phyloP scores from a whole-genome alignment of 768 basidiomycete genomes.

The Phylloporus arenicola region DNA sequence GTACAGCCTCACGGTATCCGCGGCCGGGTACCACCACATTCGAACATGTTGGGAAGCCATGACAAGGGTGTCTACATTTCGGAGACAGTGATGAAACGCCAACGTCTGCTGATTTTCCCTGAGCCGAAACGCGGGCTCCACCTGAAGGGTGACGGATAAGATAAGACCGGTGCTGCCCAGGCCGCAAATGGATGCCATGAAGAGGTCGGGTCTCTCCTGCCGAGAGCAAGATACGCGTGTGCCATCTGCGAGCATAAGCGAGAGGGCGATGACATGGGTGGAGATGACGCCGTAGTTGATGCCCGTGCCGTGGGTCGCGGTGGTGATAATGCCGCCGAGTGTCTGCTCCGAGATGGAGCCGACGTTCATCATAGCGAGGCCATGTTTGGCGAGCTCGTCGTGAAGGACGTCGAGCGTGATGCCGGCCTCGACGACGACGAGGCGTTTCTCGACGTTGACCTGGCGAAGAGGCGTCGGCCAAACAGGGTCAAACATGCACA shows the following conservation, averaged over 20 bases:
- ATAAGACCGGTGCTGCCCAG: slow-evolving; percentile 89
- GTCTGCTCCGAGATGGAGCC: slow-evolving; percentile 98
- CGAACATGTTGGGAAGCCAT: slow-evolving; percentile 81
- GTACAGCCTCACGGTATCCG: slow-evolving; percentile 65
- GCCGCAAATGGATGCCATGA: slow-evolving; percentile 86
- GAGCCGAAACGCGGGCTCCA: slow-evolving; percentile 79
- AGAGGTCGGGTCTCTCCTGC: slow-evolving; percentile 63
- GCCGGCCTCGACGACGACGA: slow-evolving; percentile 70
- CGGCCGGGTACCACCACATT: slow-evolving; percentile 92
- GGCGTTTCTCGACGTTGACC: slow-evolving; percentile 65
- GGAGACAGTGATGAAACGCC: slow-evolving; percentile 58
- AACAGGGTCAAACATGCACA: slow-evolving; percentile 13
- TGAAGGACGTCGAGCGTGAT: slow-evolving; percentile 76
- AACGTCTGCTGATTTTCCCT: slow-evolving; percentile 62
- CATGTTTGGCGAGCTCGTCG: slow-evolving; percentile 52
- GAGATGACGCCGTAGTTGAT: slow-evolving; percentile 75
- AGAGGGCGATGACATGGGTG: slow-evolving; percentile 69
- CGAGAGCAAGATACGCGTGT: slow-evolving; percentile 63
- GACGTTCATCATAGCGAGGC: slow-evolving; percentile 84
- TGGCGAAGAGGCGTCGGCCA: slow-evolving; percentile 25
- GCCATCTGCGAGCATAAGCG: slow-evolving; percentile 74
- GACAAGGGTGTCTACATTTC: slow-evolving; percentile 50
- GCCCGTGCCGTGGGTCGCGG: slow-evolving; percentile 93
- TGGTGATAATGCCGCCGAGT: slow-evolving; percentile 86
- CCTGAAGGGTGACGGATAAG: slow-evolving; percentile 66